Base-by-base conservation (phyloP, 495 filamentous ascomycete species). In the Aspergillus haitiensis region DNA sequence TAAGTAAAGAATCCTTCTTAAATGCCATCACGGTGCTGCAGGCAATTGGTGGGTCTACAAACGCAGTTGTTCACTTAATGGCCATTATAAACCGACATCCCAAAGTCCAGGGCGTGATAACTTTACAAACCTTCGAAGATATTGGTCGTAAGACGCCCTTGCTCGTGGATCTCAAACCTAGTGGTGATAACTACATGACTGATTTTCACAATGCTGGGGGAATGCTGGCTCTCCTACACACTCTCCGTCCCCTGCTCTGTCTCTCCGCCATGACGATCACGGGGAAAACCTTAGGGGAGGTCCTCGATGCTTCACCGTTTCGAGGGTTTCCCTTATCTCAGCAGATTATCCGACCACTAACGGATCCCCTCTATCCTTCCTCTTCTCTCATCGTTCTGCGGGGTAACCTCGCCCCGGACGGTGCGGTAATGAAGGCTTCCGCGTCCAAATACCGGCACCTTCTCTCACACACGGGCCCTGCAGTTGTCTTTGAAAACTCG, bases 161-260 rank as follows among this genome's bases (percentile, higher is more conserved):
- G 1, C 70, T 89, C 3, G 75, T 88, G 5, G 86, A 88, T 63
- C 73, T 89, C 12, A 89, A 89, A 56, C 86, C 86, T 5, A 86
- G 83, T 58, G 85, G 86, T 5, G 76, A 83, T 15, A 86, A 87
- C 56, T 89, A 89, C 71, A 88, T 88, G 86, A 84, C 81, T 37
- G 85, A 89, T 61, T 87, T 89, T 61, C 86, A 89, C 65, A 82
- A 84, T 64, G 81, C 85, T 0, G 86, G 86, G 7, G 86, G 86
- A 45, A 88, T 88, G 84, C 60, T 77, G 21, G 80, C 81, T 5
- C 67, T 89, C 0, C 60, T 88, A 9, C 76, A 82, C 50, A 74
- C 76, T 5, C 72, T 89, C 3, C 71, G 75, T 7, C 86, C 85
- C 0, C 74, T 88, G 0, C 74, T 89, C 0, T 72, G 84, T 46